Base-by-base conservation (phyloP, 2,329 filamentous ascomycete genomes). In the Fusarium gaditjirri region DNA sequence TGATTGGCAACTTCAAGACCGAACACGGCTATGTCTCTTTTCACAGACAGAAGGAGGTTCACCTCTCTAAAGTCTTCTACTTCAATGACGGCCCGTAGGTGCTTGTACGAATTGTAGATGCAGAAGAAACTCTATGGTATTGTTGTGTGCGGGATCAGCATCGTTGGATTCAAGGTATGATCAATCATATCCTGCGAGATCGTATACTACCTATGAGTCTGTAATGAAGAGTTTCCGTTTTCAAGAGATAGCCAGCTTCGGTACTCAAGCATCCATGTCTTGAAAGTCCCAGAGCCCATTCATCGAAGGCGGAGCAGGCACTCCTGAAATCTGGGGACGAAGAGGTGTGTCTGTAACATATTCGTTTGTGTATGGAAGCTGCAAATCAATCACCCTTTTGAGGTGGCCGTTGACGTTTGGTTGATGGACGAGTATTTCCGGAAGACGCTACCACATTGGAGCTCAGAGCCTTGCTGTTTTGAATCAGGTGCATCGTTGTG, bases 301-400 rank as follows among this genome's bases (percentile, higher is more conserved):
- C 46, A 61, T 52, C 31, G 46, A 64, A 57, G 61, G 68, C 52
- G 75, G 70, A 59, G 73, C 68, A 42, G 65, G 59, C 61, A 59
- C 65, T 73, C 75, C 75, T 77, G 75, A 77, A 77, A 77, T 77
- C 75, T 77, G 75, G 75, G 70, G 75, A 59, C 60, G 35, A 47
- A 62, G 63, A 61, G 70, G 75, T 52, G 75, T 72, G 67, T 52
- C n/a, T 68, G 70, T 72, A 63, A 52, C 44, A 31, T 16, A 16
- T 42, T 38, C 36, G 35, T 46, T 25, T 42, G 36, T 64, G 23
- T 44, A 42, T 21, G 21, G 47, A 46, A 50, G 50, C 27, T 39
- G 39, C 36, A 54, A 55, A 59, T 43, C 46, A 65, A 65, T 50
- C 56, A 38, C 64, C 33, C 50, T 53, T 72, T 54, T 44, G 42